Base-by-base conservation (phyloP, 192 early-diverging fungal genomes). In the Coemansia sp. region DNA sequence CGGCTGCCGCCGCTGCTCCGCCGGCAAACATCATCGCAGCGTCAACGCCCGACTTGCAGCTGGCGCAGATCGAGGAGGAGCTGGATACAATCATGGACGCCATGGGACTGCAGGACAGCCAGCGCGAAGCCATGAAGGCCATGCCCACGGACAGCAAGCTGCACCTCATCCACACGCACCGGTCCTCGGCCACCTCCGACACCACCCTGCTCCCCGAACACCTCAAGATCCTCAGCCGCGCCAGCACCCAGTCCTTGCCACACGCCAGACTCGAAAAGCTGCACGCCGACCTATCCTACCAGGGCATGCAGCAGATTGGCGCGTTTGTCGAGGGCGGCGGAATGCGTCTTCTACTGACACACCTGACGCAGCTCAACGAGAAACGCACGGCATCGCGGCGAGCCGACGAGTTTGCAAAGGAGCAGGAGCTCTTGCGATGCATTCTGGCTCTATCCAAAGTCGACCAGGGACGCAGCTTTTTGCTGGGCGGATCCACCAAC, bases 31-130 rank as follows among this genome's bases (percentile, higher is more conserved):
- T 5, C n/a, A 29, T 28, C 10, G 27, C 46, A 13, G 26, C 64
- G 34, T 54, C 71, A 10, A 25, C 55, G 4, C 45, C 33, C 24
- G 70, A 73, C 22, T 9, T 63, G 57, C 64, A 67, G 10, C 13
- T 59, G 47, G 55, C 55, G 46, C 71, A 74, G 52, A 40, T 74
- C 26, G 71, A 74, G 4, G 71, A 74, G 46, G 64, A 67, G 42
- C 64, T 74, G 5, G 71, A 67, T 39, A 74, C 64, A 7, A 58
- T 74, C 25, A 74, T 74, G 71, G 71, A 74, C 53, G 47, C 36
- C 3, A 66, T 74, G 64, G 71, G 71, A 3, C 51, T 74, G 30
- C 45, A 54, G 41, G 55, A 51, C 32, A 64, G 58, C 27, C 71
- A 63, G 40, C 63, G 71, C 8, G n/a, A 61, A 58, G 41, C 62